Conservation (phyloP, 2,329 filamentous ascomycete species). For the Cordyceps sp. region DNA sequence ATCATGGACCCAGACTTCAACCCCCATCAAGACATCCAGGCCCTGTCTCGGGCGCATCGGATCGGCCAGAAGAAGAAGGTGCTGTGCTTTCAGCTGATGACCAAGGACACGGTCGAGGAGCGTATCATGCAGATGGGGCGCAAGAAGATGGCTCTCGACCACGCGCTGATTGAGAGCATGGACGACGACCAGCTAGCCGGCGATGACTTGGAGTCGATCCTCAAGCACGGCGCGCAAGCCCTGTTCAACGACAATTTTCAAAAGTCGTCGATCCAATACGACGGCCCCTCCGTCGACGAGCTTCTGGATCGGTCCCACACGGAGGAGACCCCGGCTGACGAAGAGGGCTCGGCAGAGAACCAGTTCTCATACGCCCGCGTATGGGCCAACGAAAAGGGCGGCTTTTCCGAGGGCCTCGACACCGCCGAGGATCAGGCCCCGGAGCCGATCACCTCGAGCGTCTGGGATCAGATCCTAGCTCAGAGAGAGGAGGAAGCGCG, state of each 20-base stretch:
- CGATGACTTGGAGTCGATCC: slow-evolving; percentile 70
- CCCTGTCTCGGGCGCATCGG: slow-evolving; percentile 81
- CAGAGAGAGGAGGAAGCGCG: slow-evolving; percentile 66
- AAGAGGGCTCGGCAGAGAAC: slow-evolving; percentile 51
- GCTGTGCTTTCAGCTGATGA: slow-evolving; percentile 88
- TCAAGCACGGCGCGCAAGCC: slow-evolving; percentile 74
- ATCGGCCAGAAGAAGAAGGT: slow-evolving; percentile 96
- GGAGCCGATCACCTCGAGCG: slow-evolving; percentile 41
- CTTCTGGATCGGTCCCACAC: slow-evolving; percentile 75
- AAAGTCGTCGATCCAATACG: slow-evolving; percentile 64
- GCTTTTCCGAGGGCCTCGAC: slow-evolving; percentile 46
- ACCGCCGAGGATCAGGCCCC: slow-evolving; percentile 33
- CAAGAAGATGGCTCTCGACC: slow-evolving; percentile 91
- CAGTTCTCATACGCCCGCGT: slow-evolving; percentile 83
- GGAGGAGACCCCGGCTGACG: slow-evolving; percentile 50
- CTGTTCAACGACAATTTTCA: slow-evolving; percentile 63
- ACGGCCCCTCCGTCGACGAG: slow-evolving; percentile 67
- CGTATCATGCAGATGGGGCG: slow-evolving; percentile 92
- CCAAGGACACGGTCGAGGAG: slow-evolving; percentile 76
- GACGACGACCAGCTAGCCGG: slow-evolving; percentile 65
- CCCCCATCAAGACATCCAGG: slow-evolving; percentile 93
- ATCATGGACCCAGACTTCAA: slow-evolving; percentile 97
- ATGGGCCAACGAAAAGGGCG: slow-evolving; percentile 70
- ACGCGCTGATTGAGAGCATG: slow-evolving; percentile 86
- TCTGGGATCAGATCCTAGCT: slow-evolving; percentile 83